Base-by-base conservation (phyloP, 2,329 filamentous ascomycete species). In the Trichophyton equinum region DNA sequence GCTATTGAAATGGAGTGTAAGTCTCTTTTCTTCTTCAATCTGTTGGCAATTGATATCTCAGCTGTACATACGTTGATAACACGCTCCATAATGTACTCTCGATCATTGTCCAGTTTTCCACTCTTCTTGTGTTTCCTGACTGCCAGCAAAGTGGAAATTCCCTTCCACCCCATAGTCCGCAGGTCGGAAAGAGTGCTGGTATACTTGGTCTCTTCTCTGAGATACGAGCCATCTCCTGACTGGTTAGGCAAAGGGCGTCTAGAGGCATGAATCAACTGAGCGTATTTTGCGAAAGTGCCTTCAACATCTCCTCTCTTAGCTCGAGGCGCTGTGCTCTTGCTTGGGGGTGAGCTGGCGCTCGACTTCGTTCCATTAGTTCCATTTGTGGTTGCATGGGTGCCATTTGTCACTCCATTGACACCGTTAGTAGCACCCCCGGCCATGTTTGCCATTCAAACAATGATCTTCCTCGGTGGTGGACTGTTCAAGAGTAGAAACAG, bases 61-160 rank as follows among this genome's bases (percentile, higher is more conserved):
- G 47, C 22, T 42, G 11, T 27, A 1, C 69, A 64, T 71, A 77
- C 76, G 67, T 79, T 82, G 63, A 90, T 89, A 4, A 86, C 79
- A 6, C 82, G 78, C 71, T 90, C 87, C 83, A 90, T 88, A 51
- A 89, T 76, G 78, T 89, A 87, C 1, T 85, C 87, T 74, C 87
- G 88, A 75, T 92, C 89, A 67, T 92, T 85, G 4, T 83, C 73
- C 9, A 85, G 77, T 56, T 82, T 79, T 0, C 86, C 85, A 66
- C 82, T 85, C 36, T 85, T 71, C 72, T 88, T 85, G 63, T 76
- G 78, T 60, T 81, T 79, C 61, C 89, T 75, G 42, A 89, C 74
- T 4, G 81, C 77, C 51, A 81, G 72, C 18, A 89, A 74, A 0
- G 86, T 88, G 67, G 81, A 80, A 51, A 87, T 69, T 65, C 89